Base-by-base conservation (phyloP, 2,329 filamentous ascomycete genomes). In the Pseudonectria buxi region DNA sequence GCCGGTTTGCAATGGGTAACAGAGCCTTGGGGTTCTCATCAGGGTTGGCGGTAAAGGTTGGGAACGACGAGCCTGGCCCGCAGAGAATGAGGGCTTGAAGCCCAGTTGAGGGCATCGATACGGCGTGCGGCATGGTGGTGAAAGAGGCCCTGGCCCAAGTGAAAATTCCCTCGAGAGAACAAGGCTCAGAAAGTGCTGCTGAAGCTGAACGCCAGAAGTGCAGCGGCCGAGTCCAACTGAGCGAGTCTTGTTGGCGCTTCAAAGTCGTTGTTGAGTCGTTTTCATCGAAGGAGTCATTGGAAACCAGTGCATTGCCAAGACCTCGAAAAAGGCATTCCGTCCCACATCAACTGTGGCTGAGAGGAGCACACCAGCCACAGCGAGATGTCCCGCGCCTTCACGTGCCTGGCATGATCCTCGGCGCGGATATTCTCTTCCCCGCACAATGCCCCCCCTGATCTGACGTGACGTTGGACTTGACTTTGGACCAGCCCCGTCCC, bases 41-140 rank as follows among this genome's bases (percentile, higher is more conserved):
- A 5, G 85, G 82, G 43, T 81, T 86, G 3, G 83, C 81, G 2
- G 84, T 89, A 57, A 92, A 90, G 1, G 86, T 90, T 30, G 83
- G 80, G 48, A 92, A 83, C 0, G 83, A 88, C 7, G 82, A 85
- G 36, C 86, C 86, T 15, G 86, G 86, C 4, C 86, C 86, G 57
- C 86, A 92, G 32, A 92, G 72, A 39, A 92, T 86, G 46, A 92
- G 65, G 51, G 85, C 86, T 68, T 90, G 85, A 48, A 92, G 80
- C 65, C 84, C 84, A 39, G 83, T 78, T 39, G 81, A 72, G 51
- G 84, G 81, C 67, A 83, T 79, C 16, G 79, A 72, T 33, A 78
- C 74, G 41, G 83, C 83, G 69, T 88, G 84, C 53, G 84, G 84
- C 84, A 89, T 88, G 33, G 45, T 55, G 50, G 30, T 42, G 35